A percentile compares a stretch with the other conserved stretches of the same genome.
Conservation (phyloP, 2,329 filamentous ascomycete genomes). For the Diaporthe longicolla region DNA sequence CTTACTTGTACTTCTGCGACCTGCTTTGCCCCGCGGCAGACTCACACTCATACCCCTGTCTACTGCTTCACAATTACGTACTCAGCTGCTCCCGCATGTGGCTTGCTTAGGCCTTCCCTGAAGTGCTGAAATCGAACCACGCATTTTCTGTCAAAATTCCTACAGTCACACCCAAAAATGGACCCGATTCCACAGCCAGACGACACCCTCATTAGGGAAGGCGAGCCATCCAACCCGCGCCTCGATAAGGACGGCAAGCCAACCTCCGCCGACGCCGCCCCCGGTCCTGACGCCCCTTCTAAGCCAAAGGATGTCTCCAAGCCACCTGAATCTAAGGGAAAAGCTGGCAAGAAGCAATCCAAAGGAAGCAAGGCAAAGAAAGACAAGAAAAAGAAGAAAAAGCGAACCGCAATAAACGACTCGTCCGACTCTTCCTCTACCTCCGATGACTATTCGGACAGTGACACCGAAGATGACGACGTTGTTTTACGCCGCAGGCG, state of each 20-base stretch:
- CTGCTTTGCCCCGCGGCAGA: not conserved
- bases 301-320: slow-evolving; percentile 25
- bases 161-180: not conserved
- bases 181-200: slow-evolving; percentile 31
- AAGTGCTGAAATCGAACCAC: not conserved
- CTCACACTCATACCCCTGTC: not conserved
- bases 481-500: slow-evolving; percentile 13
- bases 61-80: not conserved
- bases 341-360: not conserved
- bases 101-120: not conserved
- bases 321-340: not conserved
- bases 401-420: slow-evolving; percentile 9
- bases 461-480: not conserved
- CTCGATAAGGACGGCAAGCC: slow-evolving; percentile 32
- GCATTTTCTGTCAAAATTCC: not conserved
- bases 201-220: slow-evolving; percentile 29
- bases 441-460: slow-evolving; percentile 18
- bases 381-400: slow-evolving; percentile 35
- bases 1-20: not conserved
- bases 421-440: slow-evolving; percentile 19
- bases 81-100: not conserved
- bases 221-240: slow-evolving; percentile 24
- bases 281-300: slow-evolving; percentile 5
- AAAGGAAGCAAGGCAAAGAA: slow-evolving; percentile 12
- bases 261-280: not conserved